Conservation (phyloP, 1,284 basidiomycete genomes). For the Grifola frondosa region DNA sequence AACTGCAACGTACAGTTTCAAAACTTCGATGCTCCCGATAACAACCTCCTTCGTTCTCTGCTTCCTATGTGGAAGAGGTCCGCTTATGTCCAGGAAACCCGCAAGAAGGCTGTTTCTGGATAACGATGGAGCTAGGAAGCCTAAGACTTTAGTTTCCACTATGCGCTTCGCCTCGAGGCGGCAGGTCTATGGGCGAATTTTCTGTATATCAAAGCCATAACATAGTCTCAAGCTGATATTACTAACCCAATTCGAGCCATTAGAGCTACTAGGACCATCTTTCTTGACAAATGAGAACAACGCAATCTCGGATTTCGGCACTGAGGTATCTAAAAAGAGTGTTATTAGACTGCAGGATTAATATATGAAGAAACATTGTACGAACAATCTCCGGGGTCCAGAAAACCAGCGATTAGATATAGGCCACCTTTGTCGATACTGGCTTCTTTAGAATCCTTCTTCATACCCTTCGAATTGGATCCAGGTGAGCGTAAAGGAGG, state of each 20-base stretch:
- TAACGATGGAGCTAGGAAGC: conserved; percentile 37
- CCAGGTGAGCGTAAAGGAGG: conserved; percentile 27
- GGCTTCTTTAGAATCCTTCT: conserved; percentile 13
- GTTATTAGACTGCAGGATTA: background rate
- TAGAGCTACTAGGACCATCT: conserved; percentile 1
- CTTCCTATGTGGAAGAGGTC: conserved; percentile 34
- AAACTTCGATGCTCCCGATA: conserved; percentile 49
- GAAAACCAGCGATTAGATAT: conserved; percentile 51
- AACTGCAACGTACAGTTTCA: conserved; percentile 50
- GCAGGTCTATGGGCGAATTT: background rate
- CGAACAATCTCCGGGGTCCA: conserved; percentile 65
- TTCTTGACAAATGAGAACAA: conserved; percentile 22
- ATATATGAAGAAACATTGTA: conserved; percentile 6
- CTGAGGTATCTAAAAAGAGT: conserved; percentile 19
- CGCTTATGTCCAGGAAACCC: conserved; percentile 45
- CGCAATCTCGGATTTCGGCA: conserved; percentile 29
- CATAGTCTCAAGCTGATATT: too few relatives aligned
- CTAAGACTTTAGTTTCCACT: conserved; percentile 41
- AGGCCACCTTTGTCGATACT: conserved; percentile 28
- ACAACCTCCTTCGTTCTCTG: conserved; percentile 39
- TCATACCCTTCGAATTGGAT: conserved; percentile 23
- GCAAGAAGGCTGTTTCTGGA: conserved; percentile 36
- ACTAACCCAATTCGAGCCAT: conserved; percentile 29
- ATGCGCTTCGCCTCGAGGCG: conserved; percentile 36
- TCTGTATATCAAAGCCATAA: background rate